Conservation (phyloP, 1,284 basidiomycete genomes). For the Neolentinus lepideus region DNA sequence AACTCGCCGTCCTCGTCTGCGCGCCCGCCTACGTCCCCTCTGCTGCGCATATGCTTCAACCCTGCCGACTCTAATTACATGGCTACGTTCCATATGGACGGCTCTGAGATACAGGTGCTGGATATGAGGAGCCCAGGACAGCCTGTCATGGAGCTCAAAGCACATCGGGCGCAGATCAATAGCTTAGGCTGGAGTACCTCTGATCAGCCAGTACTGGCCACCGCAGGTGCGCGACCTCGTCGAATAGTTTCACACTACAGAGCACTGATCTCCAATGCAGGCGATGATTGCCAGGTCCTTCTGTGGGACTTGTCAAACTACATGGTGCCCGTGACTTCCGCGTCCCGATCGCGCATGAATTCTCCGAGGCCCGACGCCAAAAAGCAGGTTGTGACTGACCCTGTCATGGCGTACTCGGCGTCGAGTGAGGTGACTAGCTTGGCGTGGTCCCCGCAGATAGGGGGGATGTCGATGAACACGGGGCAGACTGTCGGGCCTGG, state of each 20-base stretch:
- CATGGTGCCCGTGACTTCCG: slow-evolving; percentile 52
- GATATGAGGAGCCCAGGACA: slow-evolving; percentile 93
- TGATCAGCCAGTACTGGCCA: slow-evolving; percentile 77
- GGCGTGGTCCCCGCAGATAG: slow-evolving; percentile 80
- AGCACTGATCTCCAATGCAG: slow-evolving; percentile 30
- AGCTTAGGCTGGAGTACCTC: slow-evolving; percentile 84
- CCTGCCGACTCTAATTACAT: slow-evolving; percentile 85
- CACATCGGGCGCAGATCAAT: slow-evolving; percentile 72
- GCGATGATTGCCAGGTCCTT: slow-evolving; percentile 86
- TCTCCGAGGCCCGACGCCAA: slow-evolving; percentile 71
- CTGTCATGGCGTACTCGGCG: slow-evolving; percentile 78
- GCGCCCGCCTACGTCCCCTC: slow-evolving; percentile 71
- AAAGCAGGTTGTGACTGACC: slow-evolving; percentile 67
- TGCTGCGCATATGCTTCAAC: slow-evolving; percentile 83
- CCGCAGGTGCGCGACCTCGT: slow-evolving; percentile 57
- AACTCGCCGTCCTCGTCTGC: slow-evolving; percentile 50
- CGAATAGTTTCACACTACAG: background rate
- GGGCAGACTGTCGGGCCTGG: slow-evolving; percentile 69
- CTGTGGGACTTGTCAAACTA: slow-evolving; percentile 79
- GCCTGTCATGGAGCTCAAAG: slow-evolving; percentile 85
- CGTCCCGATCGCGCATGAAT: slow-evolving; percentile 59
- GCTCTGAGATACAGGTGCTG: slow-evolving; percentile 79
- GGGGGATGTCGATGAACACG: slow-evolving; percentile 63
- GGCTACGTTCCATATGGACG: slow-evolving; percentile 92
- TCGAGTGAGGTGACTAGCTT: slow-evolving; percentile 79